Percentiles rank a stretch among this genome's conserved stretches.
These are phyloP conservation scores for Ophiostoma montium DNA, from an alignment of 2,329 filamentous ascomycete species.

Conservation along the genomic window DNA sequence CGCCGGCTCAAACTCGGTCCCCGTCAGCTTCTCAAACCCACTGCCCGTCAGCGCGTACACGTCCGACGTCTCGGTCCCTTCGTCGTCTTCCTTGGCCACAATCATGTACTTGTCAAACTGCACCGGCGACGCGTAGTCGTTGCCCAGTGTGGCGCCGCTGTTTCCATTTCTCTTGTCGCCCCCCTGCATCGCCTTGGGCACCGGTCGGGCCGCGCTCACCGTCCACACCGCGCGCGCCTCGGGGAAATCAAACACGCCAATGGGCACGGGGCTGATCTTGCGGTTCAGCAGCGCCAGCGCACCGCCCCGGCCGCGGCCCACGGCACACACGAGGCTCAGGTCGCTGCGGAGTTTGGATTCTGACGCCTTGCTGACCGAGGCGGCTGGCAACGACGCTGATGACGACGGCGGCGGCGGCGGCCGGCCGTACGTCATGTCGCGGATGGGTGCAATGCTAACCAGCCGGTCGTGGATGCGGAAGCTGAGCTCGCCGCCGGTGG, in stretches of 20 bases:
- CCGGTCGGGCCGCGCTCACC: constrained; percentile 52
- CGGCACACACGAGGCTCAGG: constrained; percentile 43
- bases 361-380: constrained; percentile 27
- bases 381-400: no score
- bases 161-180: no score
- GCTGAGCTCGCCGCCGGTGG: constrained; percentile 44
- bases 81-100: constrained; percentile 55
- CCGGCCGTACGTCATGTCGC: constrained; percentile 57
- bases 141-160: constrained; percentile 32
- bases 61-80: constrained; percentile 61
- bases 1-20: constrained; percentile 82
- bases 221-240: constrained; percentile 72
- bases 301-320: constrained; percentile 52
- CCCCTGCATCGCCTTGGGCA: constrained; percentile 44
- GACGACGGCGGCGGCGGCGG: constrained; percentile 29
- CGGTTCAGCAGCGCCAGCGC: constrained; percentile 64
- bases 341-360: constrained; percentile 36
- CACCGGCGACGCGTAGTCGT: constrained; percentile 43
- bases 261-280: constrained; percentile 58
- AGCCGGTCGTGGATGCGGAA: constrained; percentile 70
- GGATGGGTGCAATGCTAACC: constrained; percentile 65
- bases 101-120: constrained; percentile 72
- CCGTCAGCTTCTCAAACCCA: constrained; percentile 60
- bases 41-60: constrained; percentile 63
- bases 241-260: constrained; percentile 57